Evolutionary conservation across 495 filamentous ascomycete genomes (phyloP), one percentile per base, ranked within the genome.

Genomic region (Aspergillus diversus): DNA sequence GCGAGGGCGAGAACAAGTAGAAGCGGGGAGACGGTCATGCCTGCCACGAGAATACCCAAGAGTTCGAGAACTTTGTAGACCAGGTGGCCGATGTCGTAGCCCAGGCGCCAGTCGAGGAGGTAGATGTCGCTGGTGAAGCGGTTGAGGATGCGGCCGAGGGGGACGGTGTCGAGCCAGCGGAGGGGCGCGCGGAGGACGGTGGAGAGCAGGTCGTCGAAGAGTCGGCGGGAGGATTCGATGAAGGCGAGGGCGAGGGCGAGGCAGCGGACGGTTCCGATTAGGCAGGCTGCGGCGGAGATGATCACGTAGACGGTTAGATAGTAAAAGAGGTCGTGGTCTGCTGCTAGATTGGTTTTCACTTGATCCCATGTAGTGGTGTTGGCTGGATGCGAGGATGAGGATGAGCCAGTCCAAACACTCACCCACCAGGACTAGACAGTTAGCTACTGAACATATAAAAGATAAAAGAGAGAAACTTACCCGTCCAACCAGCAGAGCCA

Each of bases 101-200:
- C 81, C n/a, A 92, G 69, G 33, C 81, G 79, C 27, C 42, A 74
- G 70, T 92, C 90, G 16, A 92, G 79, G 1, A 83, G 82, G 65
- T 86, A 82, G 68, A 93, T 90, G 68, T 93, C 90, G 7, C 87
- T 81, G 0, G 89, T 90, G 60, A 92, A 92, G 6, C 90, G 83
- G 74, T 93, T 93, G 13, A 92, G 66, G 35, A 92, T 86, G 27
- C 90, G 84, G 7, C 90, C 90, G 0, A 91, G 75, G 0, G 90
- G 90, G 0, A 92, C 88, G 3, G 90, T 92, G 70, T 93, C 90
- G 17, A 93, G 80, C 90, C 90, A 93, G 51, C 89, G 77, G 8
- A 89, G 73, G 1, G 90, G 90, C 21, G 90, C 82, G 13, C 88
- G 84, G 1, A 93, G 78, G 27, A 93, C 83, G 3, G 82, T 79